phyloP scores from a whole-genome alignment of 805 yeast genomes.

The Wickerhamomyces bovis region DNA sequence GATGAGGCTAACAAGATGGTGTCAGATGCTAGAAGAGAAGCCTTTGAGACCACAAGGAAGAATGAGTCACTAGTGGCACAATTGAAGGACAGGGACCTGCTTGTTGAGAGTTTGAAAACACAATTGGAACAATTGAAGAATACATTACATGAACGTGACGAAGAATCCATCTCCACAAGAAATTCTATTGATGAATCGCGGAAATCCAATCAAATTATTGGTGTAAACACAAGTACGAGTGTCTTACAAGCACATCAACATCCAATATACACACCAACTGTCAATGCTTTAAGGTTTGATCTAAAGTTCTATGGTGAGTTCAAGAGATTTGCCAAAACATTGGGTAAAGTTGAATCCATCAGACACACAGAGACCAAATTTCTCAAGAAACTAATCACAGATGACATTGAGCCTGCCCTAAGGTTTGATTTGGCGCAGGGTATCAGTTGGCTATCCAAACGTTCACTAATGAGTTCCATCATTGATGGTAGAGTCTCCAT shows the following conservation, averaged over 20 bases:
- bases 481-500: constrained; percentile 77
- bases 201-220: background rate
- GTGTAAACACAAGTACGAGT: constrained; percentile 1
- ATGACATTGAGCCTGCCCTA: constrained; percentile 75
- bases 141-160: constrained; percentile 47
- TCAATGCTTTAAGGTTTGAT: constrained; percentile 38
- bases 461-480: constrained; percentile 57
- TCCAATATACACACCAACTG: constrained; percentile 35
- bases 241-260: constrained; percentile 18
- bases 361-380: constrained; percentile 41
- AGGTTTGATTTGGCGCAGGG: constrained; percentile 60
- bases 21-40: constrained; percentile 65
- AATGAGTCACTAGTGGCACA: constrained; percentile 48
- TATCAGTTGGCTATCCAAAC: constrained; percentile 53
- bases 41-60: constrained; percentile 51
- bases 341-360: constrained; percentile 28
- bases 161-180: constrained; percentile 12
- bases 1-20: constrained; percentile 86
- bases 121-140: constrained; percentile 65
- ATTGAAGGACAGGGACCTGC: constrained; percentile 62
- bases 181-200: constrained; percentile 8
- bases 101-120: constrained; percentile 56
- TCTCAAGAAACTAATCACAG: constrained; percentile 57
- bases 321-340: constrained; percentile 30
- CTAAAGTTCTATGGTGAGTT: constrained; percentile 32